A percentile compares a stretch with the other conserved stretches of the same genome.
Conservation (phyloP, 257 asterid species). For the Solanum lycopersicoides region DNA sequence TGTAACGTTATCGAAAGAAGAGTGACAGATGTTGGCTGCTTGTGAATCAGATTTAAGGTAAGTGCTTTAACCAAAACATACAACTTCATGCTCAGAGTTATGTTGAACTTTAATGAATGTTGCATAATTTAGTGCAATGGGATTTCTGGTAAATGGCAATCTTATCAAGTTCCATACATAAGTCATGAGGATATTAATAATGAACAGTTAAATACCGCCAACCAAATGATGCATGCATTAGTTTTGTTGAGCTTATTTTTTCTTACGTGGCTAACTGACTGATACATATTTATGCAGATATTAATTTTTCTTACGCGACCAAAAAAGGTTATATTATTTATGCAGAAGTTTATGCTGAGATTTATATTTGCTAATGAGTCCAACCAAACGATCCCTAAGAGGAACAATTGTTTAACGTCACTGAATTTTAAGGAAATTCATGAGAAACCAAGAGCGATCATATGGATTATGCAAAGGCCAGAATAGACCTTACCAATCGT, state of each 20-base stretch:
- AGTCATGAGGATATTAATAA: too few relatives aligned
- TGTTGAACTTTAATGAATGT: too few relatives aligned
- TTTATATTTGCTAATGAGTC: neutral
- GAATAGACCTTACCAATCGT: too few relatives aligned
- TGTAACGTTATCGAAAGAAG: neutral
- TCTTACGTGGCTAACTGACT: too few relatives aligned
- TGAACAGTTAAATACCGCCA: too few relatives aligned
- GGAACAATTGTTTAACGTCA: neutral
- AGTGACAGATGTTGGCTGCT: too few relatives aligned
- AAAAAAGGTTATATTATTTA: neutral
- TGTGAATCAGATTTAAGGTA: slow-evolving; percentile 26
- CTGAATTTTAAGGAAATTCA: neutral
- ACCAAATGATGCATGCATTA: too few relatives aligned
- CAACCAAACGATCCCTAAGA: neutral
- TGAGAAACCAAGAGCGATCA: neutral
- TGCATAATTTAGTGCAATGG: neutral
- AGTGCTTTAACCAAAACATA: slow-evolving; percentile 30
- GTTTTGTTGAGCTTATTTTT: too few relatives aligned
- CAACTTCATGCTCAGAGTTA: neutral
- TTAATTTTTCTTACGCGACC: neutral
- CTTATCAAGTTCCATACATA: neutral
- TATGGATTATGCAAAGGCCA: too few relatives aligned
- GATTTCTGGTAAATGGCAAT: neutral
- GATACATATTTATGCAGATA: neutral
- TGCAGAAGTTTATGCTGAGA: neutral